These are phyloP conservation scores for Penicillium soppii DNA, from an alignment of 495 filamentous ascomycete species.

Conservation along the genomic window DNA sequence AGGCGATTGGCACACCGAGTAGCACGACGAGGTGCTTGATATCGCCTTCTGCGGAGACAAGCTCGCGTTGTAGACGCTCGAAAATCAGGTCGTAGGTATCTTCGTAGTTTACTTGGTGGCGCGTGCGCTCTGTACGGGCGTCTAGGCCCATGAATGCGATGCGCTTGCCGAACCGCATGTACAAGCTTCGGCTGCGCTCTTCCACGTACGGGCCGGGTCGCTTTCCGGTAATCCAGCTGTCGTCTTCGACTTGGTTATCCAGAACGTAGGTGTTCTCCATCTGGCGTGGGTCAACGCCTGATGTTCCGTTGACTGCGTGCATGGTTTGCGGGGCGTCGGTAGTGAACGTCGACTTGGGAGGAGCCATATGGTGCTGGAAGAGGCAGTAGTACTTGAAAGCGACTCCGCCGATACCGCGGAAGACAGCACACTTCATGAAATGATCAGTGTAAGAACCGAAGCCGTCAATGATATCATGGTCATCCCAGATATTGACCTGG, in stretches of 20 bases:
- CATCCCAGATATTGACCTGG: conserved; percentile 94
- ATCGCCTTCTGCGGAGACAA: conserved; percentile 56
- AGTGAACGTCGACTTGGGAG: conserved; percentile 79
- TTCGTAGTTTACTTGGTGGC: conserved; percentile 86
- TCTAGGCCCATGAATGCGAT: conserved; percentile 88
- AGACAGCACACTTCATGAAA: conserved; percentile 90
- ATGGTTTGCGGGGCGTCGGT: conserved; percentile 62
- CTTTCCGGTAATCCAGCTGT: conserved; percentile 76
- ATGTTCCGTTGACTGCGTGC: conserved; percentile 45
- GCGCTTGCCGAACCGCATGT: conserved; percentile 76
- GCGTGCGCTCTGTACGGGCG: conserved; percentile 86
- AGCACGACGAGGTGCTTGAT: conserved; percentile 84
- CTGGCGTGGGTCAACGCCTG: conserved; percentile 64
- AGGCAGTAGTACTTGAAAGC: conserved; percentile 90
- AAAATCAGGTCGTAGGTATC: conserved; percentile 89
- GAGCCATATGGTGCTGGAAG: conserved; percentile 89
- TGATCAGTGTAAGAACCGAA: conserved; percentile 91
- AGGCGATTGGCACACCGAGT: conserved; percentile 90
- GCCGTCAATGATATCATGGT: conserved; percentile 89
- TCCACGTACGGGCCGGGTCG: conserved; percentile 77
- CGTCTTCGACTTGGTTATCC: conserved; percentile 55
- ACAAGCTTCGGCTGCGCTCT: conserved; percentile 77
- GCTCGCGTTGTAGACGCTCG: conserved; percentile 61
- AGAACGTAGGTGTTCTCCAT: conserved; percentile 67
- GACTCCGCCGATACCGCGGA: conserved; percentile 84